Evolutionary conservation across 164 flowering plant genomes (phyloP), one percentile per base, ranked within the genome.

Genomic region (Vitis cinerea): DNA sequence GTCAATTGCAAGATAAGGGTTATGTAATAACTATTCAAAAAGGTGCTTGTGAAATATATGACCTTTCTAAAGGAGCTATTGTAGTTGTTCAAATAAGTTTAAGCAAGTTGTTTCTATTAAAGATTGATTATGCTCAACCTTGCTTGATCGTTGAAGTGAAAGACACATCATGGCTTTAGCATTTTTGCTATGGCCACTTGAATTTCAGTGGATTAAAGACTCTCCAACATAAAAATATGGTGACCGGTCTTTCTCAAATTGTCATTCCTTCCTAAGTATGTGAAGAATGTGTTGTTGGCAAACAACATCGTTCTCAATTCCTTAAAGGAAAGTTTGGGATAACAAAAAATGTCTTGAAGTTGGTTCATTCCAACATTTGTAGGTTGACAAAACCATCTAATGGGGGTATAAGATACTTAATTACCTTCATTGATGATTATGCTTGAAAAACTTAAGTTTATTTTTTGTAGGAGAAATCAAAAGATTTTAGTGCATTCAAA

Each of bases 51-150:
- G 27, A 23, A 23, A 23, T 23, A 23, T 23, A 23, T 23, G 2
- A 23, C 27, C 27, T 23, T 23, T 23, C 2, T 23, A 23, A 0
- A 23, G 27, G 27, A 23, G 27, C 27, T 23, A 23, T 23, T 23
- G 2, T 23, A 23, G 27, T 23, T 23, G 27, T 23, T 23, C 56
- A 15, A 31, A 31, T 67, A 52, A 67, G 47, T 67, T 58, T 54
- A 58, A 57, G 58, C 62, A 67, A n/a, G 17, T 48, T 67, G 63
- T 67, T 58, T 49, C 54, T 56, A 67, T 67, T 67, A 44, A 67
- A 67, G 37, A 67, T 58, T 16, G 44, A 67, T 47, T 56, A 16
- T 58, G 62, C 8, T 2, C 16, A 67, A 58, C 23, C 63, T 44
- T 67, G 70, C 15, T 58, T 23, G 27, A 23, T 23, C 2, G 27